Evolutionary conservation across 1,284 basidiomycete species (phyloP), one percentile per base, ranked within the genome.

Genomic region (Hymenochaete sp.): DNA sequence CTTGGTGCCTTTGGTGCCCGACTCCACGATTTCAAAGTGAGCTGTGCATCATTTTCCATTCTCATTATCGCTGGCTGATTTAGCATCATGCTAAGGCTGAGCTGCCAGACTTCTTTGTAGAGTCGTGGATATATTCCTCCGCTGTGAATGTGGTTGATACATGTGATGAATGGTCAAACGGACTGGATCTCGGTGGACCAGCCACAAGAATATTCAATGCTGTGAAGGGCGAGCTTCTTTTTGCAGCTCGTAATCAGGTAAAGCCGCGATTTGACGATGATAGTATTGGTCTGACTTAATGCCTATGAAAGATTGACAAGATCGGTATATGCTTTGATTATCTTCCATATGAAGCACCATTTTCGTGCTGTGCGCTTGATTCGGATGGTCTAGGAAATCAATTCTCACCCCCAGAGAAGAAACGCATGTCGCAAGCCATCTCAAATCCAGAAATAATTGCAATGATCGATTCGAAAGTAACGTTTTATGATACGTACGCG

Each of bases 101-200:
- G 3, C 69, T 97, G n/a, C 81, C 88, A 1, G 66, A 68, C 16
- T 77, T 80, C 57, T 96, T 96, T 57, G 71, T 97, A 31, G 90
- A 97, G 61, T 85, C 87, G 0, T 98, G 96, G 95, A 86, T 79
- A 18, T 98, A 92, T 62, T 91, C 88, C 8, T 91, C 92, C 1
- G 83, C 91, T 18, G 68, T 95, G 44, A 91, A 87, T 55, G 81
- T 87, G 33, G 81, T 95, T 10, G 82, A 90, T 14, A 82, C 85
- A 55, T 91, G 85, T 56, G 86, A 93, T 56, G 65, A 68, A 3
- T 93, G 90, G 89, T 73, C 76, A 32, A 62, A 64, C 13, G 55
- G 62, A 0, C 56, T 67, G 19, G 63, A 67, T 18, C 57, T 77
- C 31, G 72, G 77, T 38, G 65, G 67, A 4, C 38, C 63, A 5